Percentiles rank a stretch among this genome's conserved stretches.
Evolutionary conservation across 495 filamentous ascomycete genomes (phyloP).

Genomic region (Platismatia glauca): DNA sequence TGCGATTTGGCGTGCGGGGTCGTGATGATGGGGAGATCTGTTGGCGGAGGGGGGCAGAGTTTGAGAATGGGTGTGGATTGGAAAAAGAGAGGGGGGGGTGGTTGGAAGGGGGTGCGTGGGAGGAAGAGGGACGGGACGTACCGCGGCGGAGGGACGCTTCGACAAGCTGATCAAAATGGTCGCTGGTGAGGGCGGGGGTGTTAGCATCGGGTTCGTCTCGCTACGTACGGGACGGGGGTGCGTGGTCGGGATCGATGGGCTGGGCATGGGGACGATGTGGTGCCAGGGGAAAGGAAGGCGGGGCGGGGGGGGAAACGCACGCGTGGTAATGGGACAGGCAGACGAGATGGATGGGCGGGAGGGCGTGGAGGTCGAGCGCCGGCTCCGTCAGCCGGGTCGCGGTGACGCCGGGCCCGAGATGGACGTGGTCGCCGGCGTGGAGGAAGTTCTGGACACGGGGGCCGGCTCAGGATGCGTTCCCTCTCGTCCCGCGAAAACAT

Average conservation of each 20-base stretch:
- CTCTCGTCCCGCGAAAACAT: no score
- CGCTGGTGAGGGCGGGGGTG: constrained; percentile 27
- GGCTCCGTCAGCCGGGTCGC: constrained; percentile 47
- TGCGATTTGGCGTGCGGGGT: constrained; percentile 53
- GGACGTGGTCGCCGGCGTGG: constrained; percentile 58
- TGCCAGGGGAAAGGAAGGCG: not conserved
- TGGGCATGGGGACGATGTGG: not conserved
- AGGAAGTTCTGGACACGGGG: constrained; percentile 47
- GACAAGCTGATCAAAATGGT: constrained; percentile 56
- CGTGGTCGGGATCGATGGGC: not conserved
- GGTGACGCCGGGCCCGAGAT: constrained; percentile 51
- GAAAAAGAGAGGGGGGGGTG: not conserved
- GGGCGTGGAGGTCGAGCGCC: constrained; percentile 49
- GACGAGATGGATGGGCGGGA: constrained; percentile 53
- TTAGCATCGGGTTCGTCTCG: not conserved
- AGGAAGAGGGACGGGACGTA: not conserved
- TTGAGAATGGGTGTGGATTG: not conserved
- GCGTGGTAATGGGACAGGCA: constrained; percentile 60
- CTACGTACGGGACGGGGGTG: no score
- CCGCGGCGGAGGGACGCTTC: constrained; percentile 47
- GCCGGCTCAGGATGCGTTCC: no score
- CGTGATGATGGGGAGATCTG: constrained; percentile 52
- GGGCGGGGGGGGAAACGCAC: constrained; percentile 24
- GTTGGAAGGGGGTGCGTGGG: not conserved
- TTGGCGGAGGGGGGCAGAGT: not conserved